Conservation (phyloP, 2,329 filamentous ascomycete genomes). For the Neonectria sp. region DNA sequence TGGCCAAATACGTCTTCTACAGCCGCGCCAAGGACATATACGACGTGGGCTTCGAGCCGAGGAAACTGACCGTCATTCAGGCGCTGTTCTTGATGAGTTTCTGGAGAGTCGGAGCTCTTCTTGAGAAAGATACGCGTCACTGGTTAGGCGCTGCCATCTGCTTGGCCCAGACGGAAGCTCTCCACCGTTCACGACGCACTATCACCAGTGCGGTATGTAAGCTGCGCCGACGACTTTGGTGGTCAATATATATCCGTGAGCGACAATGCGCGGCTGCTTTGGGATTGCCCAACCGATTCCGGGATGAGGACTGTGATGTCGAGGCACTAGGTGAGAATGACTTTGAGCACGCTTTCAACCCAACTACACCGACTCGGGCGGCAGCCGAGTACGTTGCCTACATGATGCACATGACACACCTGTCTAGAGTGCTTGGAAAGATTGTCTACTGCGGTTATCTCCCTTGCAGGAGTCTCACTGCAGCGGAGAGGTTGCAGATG, state of each 20-base stretch:
- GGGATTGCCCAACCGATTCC: constrained; percentile 62
- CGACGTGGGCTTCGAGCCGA: constrained; percentile 62
- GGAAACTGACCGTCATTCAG: constrained; percentile 61
- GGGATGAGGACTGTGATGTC: constrained; percentile 65
- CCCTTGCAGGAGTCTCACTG: constrained; percentile 26
- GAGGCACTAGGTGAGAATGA: constrained; percentile 44
- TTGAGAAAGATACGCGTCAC: constrained; percentile 59
- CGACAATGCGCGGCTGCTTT: constrained; percentile 62
- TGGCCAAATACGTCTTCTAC: constrained; percentile 63
- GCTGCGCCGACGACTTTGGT: constrained; percentile 62
- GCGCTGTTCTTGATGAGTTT: constrained; percentile 65
- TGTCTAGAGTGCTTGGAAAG: constrained; percentile 46
- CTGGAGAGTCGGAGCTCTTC: constrained; percentile 61
- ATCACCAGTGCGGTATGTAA: too few relatives aligned
- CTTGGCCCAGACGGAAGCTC: constrained; percentile 60
- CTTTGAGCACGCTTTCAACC: constrained; percentile 35
- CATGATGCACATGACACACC: constrained; percentile 11
- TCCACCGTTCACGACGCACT: constrained; percentile 49
- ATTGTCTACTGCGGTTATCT: constrained; percentile 34
- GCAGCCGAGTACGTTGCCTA: not conserved
- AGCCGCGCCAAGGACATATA: constrained; percentile 63
- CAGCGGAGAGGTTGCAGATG: constrained; percentile 52
- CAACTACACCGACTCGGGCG: not conserved
- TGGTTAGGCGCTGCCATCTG: constrained; percentile 62
- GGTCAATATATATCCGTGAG: constrained; percentile 65